Conservation (phyloP, 2,329 filamentous ascomycete genomes). For the Diaporthe vexans region DNA sequence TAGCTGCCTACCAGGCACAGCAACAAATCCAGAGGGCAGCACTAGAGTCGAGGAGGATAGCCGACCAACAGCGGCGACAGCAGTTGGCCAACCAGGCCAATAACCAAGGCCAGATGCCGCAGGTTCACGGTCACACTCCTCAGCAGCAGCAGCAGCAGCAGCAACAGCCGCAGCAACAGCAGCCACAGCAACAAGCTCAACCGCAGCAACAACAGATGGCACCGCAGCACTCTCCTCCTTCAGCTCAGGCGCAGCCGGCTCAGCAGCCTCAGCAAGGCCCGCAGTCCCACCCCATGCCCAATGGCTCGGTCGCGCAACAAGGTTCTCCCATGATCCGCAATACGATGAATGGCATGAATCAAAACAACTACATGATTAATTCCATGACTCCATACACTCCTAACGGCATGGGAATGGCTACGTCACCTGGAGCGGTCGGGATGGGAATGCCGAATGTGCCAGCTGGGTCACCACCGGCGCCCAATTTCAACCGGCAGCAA, state of each 20-base stretch:
- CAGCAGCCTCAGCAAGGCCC: slow-evolving; percentile 54
- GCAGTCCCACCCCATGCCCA: slow-evolving; percentile 53
- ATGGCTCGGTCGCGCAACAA: slow-evolving; percentile 38
- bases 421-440: slow-evolving; percentile 57
- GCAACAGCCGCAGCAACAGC: slow-evolving; percentile 48
- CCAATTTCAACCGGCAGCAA: slow-evolving; percentile 42
- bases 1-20: slow-evolving; percentile 72
- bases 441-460: slow-evolving; percentile 63
- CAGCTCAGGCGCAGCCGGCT: slow-evolving; percentile 48
- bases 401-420: slow-evolving; percentile 59
- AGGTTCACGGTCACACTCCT: slow-evolving; percentile 55
- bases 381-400: slow-evolving; percentile 63
- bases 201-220: slow-evolving; percentile 49
- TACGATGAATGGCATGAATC: slow-evolving; percentile 59
- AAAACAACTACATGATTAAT: slow-evolving; percentile 67
- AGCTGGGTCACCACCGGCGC: slow-evolving; percentile 58
- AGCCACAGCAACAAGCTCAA: slow-evolving; percentile 55
- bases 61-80: slow-evolving; percentile 70
- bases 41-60: slow-evolving; percentile 75
- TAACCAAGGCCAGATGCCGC: slow-evolving; percentile 49
- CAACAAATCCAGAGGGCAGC: slow-evolving; percentile 72
- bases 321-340: slow-evolving; percentile 50
- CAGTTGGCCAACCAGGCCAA: slow-evolving; percentile 46
- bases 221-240: slow-evolving; percentile 48
- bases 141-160: slow-evolving; percentile 53